These are phyloP conservation scores for Zoysia pacifica DNA, from an alignment of 176 grass and related monocot genomes.

Conservation along the genomic window DNA sequence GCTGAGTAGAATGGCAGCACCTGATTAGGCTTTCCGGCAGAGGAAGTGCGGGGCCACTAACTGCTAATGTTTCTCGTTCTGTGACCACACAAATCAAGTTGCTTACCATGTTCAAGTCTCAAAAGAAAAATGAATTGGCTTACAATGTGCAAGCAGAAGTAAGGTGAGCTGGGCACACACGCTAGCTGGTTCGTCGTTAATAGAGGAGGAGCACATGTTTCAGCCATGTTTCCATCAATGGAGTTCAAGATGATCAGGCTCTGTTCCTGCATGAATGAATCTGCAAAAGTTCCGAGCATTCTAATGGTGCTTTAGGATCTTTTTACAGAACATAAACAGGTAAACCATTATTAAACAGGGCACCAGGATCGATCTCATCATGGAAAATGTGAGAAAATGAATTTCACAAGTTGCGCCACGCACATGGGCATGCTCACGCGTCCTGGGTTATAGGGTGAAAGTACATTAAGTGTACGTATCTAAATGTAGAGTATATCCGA, in stretches of 20 bases:
- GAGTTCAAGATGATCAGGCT: background rate
- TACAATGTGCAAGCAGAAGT: background rate
- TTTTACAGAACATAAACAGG: background rate
- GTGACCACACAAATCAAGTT: too few relatives aligned
- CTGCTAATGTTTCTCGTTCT: background rate
- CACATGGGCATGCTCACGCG: conserved; percentile 40
- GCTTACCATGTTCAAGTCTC: too few relatives aligned
- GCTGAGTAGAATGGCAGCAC: background rate
- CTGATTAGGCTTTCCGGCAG: background rate
- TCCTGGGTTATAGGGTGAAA: conserved; percentile 1
- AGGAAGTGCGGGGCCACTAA: background rate
- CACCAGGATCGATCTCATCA: background rate
- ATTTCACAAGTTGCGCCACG: conserved; percentile 1
- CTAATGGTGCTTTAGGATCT: background rate
- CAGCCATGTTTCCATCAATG: background rate
- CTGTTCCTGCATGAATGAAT: background rate
- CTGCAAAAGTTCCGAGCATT: background rate
- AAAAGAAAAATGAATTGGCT: background rate
- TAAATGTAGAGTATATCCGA: background rate
- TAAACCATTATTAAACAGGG: too few relatives aligned
- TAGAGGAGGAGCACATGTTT: background rate
- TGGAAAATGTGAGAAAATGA: conserved; percentile 26
- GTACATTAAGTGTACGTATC: conserved; percentile 4
- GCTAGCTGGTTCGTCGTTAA: background rate
- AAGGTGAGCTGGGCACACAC: too few relatives aligned